Conservation (phyloP, 2,329 filamentous ascomycete genomes). For the Fusarium nematophilum region DNA sequence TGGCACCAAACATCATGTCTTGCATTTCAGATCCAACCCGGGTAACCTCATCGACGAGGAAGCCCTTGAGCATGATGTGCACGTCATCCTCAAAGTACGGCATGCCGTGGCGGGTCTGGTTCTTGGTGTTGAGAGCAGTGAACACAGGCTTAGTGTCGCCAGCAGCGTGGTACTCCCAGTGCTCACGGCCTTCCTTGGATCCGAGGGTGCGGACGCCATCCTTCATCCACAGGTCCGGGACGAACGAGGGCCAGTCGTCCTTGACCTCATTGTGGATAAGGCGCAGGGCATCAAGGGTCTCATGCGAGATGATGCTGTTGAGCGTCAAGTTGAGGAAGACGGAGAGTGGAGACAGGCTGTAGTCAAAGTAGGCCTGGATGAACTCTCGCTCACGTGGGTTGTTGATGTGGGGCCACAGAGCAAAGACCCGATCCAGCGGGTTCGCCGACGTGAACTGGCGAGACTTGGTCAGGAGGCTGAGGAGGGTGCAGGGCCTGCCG, state of each 20-base stretch:
- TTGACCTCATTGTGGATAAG: conserved; percentile 11
- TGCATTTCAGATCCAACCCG: conserved; percentile 7
- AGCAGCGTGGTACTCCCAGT: conserved; percentile 13
- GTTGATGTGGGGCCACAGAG: conserved; percentile 11
- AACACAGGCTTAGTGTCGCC: conserved; percentile 7
- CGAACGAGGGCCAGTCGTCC: conserved; percentile 11
- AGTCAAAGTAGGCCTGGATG: conserved; percentile 12
- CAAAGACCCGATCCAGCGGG: conserved; percentile 12
- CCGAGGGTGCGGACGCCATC: conserved; percentile 7
- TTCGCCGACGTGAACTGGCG: conserved; percentile 11
- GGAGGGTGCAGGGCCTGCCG: conserved; percentile 3
- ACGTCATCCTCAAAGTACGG: conserved; percentile 11
- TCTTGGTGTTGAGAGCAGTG: conserved; percentile 9
- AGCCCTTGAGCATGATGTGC: conserved; percentile 14
- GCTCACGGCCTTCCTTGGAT: conserved; percentile 11
- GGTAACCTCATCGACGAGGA: conserved; percentile 10
- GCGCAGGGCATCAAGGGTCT: conserved; percentile 9
- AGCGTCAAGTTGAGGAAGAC: conserved; percentile 16
- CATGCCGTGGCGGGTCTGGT: conserved; percentile 8
- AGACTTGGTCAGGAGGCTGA: conserved; percentile 12
- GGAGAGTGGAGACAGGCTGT: conserved; percentile 5
- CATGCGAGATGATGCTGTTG: conserved; percentile 8
- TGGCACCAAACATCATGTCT: conserved; percentile 7
- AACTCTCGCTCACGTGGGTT: conserved; percentile 3
- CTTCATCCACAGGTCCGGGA: conserved; percentile 14